Conservation (phyloP, 805 yeast genomes). For the Lipomyces starkeyi region DNA sequence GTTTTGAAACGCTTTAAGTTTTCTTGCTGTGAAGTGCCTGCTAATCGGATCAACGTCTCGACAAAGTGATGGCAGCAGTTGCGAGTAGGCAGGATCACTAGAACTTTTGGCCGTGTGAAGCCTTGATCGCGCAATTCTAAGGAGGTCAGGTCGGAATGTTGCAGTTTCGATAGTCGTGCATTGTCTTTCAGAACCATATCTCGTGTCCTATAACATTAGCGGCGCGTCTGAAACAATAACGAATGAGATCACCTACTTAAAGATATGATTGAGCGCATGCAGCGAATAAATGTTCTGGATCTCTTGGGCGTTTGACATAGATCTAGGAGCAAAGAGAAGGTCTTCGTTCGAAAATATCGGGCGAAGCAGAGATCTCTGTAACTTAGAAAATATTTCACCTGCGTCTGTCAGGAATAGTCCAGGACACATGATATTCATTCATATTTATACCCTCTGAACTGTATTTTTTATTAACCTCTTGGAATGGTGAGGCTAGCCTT, state of each 20-base stretch:
- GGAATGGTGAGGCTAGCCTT: constrained; percentile 38
- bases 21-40: constrained; percentile 78
- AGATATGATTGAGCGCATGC: constrained; percentile 80
- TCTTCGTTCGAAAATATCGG: constrained; percentile 79
- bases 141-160: constrained; percentile 41
- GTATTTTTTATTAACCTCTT: constrained; percentile 32
- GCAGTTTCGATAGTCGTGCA: constrained; percentile 55
- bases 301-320: constrained; percentile 55
- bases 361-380: constrained; percentile 62
- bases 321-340: constrained; percentile 62
- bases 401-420: constrained; percentile 46
- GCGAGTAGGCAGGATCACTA: constrained; percentile 84
- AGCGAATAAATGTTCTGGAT: constrained; percentile 68
- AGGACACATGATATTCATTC: constrained; percentile 39
- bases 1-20: constrained; percentile 74
- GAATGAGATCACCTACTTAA: constrained; percentile 20
- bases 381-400: constrained; percentile 47
- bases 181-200: constrained; percentile 83
- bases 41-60: constrained; percentile 61
- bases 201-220: constrained; percentile 66
- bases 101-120: constrained; percentile 87
- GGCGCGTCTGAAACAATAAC: background rate
- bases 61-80: constrained; percentile 75
- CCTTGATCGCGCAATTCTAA: constrained; percentile 88
- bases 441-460: constrained; percentile 40